phyloP scores from a whole-genome alignment of 768 basidiomycete species.

The Kwoniella botswanensis region DNA sequence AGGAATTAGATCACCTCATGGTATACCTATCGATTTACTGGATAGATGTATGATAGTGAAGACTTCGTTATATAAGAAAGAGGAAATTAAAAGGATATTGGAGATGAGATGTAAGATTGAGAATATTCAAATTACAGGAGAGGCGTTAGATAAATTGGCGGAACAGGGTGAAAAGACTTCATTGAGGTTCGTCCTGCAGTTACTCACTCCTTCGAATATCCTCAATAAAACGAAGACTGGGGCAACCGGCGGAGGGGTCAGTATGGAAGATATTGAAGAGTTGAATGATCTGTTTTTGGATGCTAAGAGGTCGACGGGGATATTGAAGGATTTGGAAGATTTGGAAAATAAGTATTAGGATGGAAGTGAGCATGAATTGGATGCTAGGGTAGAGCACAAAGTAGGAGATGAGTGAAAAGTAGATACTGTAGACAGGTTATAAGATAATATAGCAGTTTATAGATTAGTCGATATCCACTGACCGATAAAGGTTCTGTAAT shows the following conservation, averaged over 20 bases:
- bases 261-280: constrained; percentile 85
- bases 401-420: no score
- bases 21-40: constrained; percentile 88
- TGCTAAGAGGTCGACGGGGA: constrained; percentile 66
- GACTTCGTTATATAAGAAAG: constrained; percentile 79
- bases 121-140: constrained; percentile 73
- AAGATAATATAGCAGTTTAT: no score
- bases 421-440: no score
- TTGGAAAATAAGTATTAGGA: constrained; percentile 21
- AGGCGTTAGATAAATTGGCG: constrained; percentile 79
- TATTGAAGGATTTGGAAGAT: constrained; percentile 30
- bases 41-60: constrained; percentile 97
- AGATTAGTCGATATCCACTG: no score
- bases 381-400: no score
- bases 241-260: constrained; percentile 65
- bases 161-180: constrained; percentile 81
- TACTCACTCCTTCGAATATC: constrained; percentile 88
- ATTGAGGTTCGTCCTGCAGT: constrained; percentile 85
- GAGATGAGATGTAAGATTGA: constrained; percentile 85
- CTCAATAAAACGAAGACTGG: constrained; percentile 73
- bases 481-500: no score
- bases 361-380: background rate
- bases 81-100: constrained; percentile 84
- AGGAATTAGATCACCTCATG: constrained; percentile 89
- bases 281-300: constrained; percentile 95